These are phyloP conservation scores for Tolypocladium guangdongense DNA, from an alignment of 2,329 filamentous ascomycete species.

Conservation along the genomic window DNA sequence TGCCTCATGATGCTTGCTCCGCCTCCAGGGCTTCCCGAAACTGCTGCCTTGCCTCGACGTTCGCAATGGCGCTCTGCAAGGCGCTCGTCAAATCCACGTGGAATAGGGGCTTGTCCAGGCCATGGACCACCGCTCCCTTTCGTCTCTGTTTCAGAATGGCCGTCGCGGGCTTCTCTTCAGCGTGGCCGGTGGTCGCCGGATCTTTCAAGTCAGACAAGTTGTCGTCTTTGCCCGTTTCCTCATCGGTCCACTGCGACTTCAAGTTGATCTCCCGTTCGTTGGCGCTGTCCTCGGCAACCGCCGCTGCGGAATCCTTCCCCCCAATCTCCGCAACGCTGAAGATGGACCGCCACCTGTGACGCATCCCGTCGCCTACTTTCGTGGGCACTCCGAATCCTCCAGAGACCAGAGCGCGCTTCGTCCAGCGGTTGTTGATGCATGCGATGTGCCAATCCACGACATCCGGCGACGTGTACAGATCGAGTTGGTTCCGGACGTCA, in stretches of 20 bases:
- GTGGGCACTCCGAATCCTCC: slow-evolving; percentile 83
- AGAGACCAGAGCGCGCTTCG: slow-evolving; percentile 76
- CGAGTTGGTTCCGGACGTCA: slow-evolving; percentile 88
- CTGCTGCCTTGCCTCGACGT: slow-evolving; percentile 49
- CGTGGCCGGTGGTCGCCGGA: neutral
- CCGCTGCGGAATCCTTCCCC: slow-evolving; percentile 58
- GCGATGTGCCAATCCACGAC: slow-evolving; percentile 92
- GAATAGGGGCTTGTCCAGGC: slow-evolving; percentile 85
- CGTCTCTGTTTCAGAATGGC: slow-evolving; percentile 21
- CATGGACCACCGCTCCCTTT: slow-evolving; percentile 60
- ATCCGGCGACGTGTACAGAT: slow-evolving; percentile 70
- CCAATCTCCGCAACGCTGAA: slow-evolving; percentile 87
- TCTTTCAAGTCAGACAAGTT: neutral
- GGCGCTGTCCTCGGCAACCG: slow-evolving; percentile 51
- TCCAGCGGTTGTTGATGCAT: slow-evolving; percentile 84
- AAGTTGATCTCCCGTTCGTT: slow-evolving; percentile 31
- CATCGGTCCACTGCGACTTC: slow-evolving; percentile 7
- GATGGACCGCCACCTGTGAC: slow-evolving; percentile 80
- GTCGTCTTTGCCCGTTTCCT: slow-evolving; percentile 25
- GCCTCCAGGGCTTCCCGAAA: slow-evolving; percentile 6
- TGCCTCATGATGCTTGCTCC: neutral
- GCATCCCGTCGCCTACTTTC: slow-evolving; percentile 29
- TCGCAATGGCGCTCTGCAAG: slow-evolving; percentile 75
- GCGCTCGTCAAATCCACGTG: slow-evolving; percentile 87
- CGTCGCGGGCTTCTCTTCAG: slow-evolving; percentile 27